These are phyloP conservation scores for Leccinum griseonigrum DNA, from an alignment of 1,284 basidiomycete genomes.

Conservation along the genomic window DNA sequence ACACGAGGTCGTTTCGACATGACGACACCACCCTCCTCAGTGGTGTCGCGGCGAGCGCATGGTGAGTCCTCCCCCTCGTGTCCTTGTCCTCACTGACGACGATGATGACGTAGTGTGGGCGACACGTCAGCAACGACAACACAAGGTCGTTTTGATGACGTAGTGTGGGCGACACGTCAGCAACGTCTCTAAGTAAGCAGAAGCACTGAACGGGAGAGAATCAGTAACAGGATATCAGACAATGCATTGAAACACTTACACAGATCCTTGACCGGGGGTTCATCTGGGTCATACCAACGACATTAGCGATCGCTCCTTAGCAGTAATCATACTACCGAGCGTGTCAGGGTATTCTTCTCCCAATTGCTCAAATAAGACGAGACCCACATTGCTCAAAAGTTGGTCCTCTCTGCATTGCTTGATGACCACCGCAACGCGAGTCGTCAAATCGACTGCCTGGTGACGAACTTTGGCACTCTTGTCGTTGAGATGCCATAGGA, in stretches of 20 bases:
- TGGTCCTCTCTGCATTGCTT: conserved; percentile 98
- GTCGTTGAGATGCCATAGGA: conserved; percentile 98
- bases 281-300: conserved; percentile 99
- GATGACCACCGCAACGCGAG: conserved; percentile 86
- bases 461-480: conserved; percentile 99
- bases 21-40: too few species aligned
- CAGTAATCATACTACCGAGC: conserved; percentile 97
- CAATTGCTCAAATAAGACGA: conserved; percentile 97
- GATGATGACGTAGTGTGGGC: too few species aligned
- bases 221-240: conserved; percentile 10
- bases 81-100: too few species aligned
- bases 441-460: conserved; percentile 94
- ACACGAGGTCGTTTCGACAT: too few species aligned
- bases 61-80: too few species aligned
- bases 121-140: too few species aligned
- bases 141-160: too few species aligned
- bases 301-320: conserved; percentile 98
- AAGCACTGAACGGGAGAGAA: conserved; percentile 53
- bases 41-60: too few species aligned
- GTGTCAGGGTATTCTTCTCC: conserved; percentile 99
- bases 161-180: too few species aligned
- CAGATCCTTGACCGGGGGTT: conserved; percentile 98
- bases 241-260: conserved; percentile 50
- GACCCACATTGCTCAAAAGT: conserved; percentile 92
- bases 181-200: too few species aligned